A percentile compares a stretch with the other conserved stretches of the same genome.
Evolutionary conservation across 1,139 yeast species (phyloP).

Genomic region (Suzukiozyma palmioleophila): DNA sequence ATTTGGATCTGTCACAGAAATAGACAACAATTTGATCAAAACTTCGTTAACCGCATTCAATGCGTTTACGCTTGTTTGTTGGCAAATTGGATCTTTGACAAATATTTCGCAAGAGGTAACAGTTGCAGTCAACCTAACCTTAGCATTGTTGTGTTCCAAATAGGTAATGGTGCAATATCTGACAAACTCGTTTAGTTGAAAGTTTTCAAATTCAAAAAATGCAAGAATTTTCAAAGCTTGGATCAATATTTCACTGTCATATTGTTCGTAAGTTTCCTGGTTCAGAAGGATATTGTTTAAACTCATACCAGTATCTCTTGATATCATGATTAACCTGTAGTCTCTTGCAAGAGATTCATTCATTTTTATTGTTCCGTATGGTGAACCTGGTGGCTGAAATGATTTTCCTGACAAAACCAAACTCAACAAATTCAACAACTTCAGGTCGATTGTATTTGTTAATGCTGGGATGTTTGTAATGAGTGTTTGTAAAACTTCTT

Average conservation of each 20-base stretch:
- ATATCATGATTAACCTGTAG: conserved; percentile 69
- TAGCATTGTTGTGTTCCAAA: conserved; percentile 73
- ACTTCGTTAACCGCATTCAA: conserved; percentile 83
- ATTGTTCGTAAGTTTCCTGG: conserved; percentile 36
- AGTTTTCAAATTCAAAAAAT: conserved; percentile 68
- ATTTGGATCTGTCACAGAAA: conserved; percentile 87
- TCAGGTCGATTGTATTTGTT: conserved; percentile 65
- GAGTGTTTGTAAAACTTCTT: conserved; percentile 65
- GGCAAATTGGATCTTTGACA: conserved; percentile 76
- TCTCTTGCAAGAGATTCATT: conserved; percentile 66
- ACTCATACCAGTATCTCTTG: conserved; percentile 56
- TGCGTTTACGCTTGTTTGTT: conserved; percentile 81
- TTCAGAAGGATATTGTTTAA: conserved; percentile 34
- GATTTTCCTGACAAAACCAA: conserved; percentile 77
- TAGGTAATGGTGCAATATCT: conserved; percentile 77
- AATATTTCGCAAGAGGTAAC: conserved; percentile 79
- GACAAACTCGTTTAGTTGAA: conserved; percentile 81
- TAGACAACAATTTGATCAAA: conserved; percentile 69
- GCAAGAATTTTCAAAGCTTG: conserved; percentile 73
- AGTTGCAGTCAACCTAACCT: conserved; percentile 82
- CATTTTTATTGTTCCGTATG: conserved; percentile 62
- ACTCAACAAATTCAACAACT: conserved; percentile 69
- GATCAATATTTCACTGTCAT: conserved; percentile 52
- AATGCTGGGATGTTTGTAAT: conserved; percentile 77
- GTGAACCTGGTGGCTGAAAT: conserved; percentile 86